Evolutionary conservation across 306 rosid species (phyloP), one percentile per base, ranked within the genome.

Genomic region (Vigna angularis): DNA sequence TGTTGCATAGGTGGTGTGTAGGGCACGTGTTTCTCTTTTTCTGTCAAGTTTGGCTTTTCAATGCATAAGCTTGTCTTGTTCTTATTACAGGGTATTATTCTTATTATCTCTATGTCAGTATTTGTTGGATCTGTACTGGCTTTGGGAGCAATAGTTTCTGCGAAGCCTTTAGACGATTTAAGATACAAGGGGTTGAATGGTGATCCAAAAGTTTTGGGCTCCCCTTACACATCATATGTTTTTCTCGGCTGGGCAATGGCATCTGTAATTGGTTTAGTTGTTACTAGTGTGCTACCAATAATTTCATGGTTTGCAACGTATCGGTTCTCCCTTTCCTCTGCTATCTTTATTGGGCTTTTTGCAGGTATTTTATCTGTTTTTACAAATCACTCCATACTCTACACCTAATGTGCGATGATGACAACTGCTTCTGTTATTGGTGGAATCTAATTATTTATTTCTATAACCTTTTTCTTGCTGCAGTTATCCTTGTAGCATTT

Each of bases 221-320:
- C 98, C 70, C 99, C 97, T 15, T 96, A 96, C 77, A 93, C 89
- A 51, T 91, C 99, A 22, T 86, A 97, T 55, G 86, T 87, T 77
- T 96, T 90, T 82, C 89, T 96, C 80, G 99, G 99, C 55, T 96
- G 99, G 99, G 98, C 98, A 64, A 96, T 96, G 98, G 90, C 98
- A 55, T 88, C 98, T 66, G 87, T 89, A 64, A 88, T 96, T 82
- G 90, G 96, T 61, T 86, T 96, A 77, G 85, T 87, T 72, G 94
- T 93, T 76, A 96, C 98, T 30, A 88, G 98, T 49, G 88, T 93
- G 66, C 91, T 96, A 79, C 99, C 99, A 62, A 90, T 96, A 76
- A 83, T 93, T 80, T 96, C 99, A 5, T 96, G 99, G 99, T 96
- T 96, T 80, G 93, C 98, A 47, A 91, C 99, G 2, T 96, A 96